A percentile compares a stretch with the other conserved stretches of the same genome.
phyloP scores from a whole-genome alignment of 148 eudicot species.

The Nepenthes gracilis region DNA sequence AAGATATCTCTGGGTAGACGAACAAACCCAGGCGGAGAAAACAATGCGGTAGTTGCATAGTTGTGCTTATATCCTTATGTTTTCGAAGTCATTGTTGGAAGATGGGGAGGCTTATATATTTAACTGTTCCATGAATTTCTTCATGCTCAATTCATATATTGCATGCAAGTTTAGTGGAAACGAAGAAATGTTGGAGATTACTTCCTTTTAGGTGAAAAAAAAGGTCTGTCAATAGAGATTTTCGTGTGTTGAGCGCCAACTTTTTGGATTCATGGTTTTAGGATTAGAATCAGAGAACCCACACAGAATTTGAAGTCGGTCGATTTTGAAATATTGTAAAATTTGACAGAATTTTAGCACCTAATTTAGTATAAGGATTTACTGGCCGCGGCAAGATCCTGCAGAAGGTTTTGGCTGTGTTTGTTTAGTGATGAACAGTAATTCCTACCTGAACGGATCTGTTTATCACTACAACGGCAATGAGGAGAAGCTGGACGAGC shows the following conservation, averaged over 20 bases:
- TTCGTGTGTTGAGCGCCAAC: conserved; percentile 1
- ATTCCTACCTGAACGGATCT: conserved; percentile 21
- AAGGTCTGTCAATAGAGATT: conserved; percentile 22
- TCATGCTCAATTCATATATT: neutral
- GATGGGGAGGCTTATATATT: too few species aligned
- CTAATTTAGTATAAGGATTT: neutral
- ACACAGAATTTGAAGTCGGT: conserved; percentile 17
- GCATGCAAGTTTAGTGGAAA: conserved; percentile 9
- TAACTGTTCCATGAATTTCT: neutral
- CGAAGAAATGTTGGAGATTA: conserved; percentile 6
- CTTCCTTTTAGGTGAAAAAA: conserved; percentile 25
- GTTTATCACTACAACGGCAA: conserved; percentile 20
- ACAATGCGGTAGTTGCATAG: conserved; percentile 14
- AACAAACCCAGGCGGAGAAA: conserved; percentile 44
- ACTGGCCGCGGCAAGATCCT: too few species aligned
- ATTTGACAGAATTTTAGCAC: conserved; percentile 9
- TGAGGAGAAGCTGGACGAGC: conserved; percentile 43
- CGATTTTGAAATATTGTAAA: neutral
- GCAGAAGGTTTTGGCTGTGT: too few species aligned
- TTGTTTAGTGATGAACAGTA: conserved; percentile 14
- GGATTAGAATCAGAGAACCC: conserved; percentile 3
- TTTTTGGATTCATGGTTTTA: neutral
- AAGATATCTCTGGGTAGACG: conserved; percentile 34
- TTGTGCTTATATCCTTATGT: conserved; percentile 5
- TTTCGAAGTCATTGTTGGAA: neutral